phyloP scores from a whole-genome alignment of 768 basidiomycete genomes.

The Phaffia australis region DNA sequence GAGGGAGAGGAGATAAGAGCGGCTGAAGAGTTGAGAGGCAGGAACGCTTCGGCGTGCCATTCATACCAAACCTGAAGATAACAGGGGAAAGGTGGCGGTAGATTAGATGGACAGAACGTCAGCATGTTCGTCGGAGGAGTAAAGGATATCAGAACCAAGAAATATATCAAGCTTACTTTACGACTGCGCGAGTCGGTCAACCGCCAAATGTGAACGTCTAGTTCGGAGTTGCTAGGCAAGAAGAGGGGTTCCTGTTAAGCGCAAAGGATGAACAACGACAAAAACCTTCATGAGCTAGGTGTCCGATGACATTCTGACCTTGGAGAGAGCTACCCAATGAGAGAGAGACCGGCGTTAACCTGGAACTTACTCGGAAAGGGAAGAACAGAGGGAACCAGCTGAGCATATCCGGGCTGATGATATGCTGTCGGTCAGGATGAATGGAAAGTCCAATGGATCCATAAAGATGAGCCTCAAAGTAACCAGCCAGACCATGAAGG shows the following conservation, averaged over 20 bases:
- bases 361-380: constrained; percentile 62
- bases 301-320: not conserved
- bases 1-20: constrained; percentile 19
- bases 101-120: not conserved
- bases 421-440: constrained; percentile 76
- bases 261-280: not conserved
- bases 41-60: constrained; percentile 90
- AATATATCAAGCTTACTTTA: constrained; percentile 23
- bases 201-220: constrained; percentile 90
- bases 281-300: not conserved
- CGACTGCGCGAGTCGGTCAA: constrained; percentile 67
- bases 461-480: constrained; percentile 91
- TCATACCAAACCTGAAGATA: constrained; percentile 74
- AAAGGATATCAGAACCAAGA: not conserved
- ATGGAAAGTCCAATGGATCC: constrained; percentile 83
- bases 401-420: constrained; percentile 88
- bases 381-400: constrained; percentile 99
- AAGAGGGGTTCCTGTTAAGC: constrained; percentile 77
- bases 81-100: not conserved
- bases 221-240: constrained; percentile 79
- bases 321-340: no score
- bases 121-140: not conserved
- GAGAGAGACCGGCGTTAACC: not conserved
- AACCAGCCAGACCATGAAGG: constrained; percentile 87
- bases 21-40: constrained; percentile 47